Conservation (phyloP, 352 stramenopile species). For the Phytophthora rubi region DNA sequence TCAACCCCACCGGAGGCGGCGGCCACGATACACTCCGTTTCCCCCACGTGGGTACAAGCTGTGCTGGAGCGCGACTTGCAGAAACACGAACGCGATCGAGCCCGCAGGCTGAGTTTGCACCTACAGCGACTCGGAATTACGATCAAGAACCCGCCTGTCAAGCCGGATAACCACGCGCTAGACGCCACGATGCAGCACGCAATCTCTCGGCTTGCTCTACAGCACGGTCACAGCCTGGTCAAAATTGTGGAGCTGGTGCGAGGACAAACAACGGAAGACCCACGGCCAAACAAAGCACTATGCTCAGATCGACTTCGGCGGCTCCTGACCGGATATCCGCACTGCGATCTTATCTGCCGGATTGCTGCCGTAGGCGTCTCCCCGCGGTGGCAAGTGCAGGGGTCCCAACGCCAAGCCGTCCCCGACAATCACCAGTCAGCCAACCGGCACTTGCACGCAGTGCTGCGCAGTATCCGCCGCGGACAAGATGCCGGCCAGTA, state of each 20-base stretch:
- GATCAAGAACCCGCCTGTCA: no score
- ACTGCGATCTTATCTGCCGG: background rate
- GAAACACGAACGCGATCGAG: no score
- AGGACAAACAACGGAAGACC: constrained; percentile 2
- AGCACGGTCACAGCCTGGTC: background rate
- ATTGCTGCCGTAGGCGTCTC: background rate
- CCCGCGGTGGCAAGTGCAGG: background rate
- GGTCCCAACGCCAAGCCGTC: background rate
- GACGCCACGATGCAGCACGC: background rate
- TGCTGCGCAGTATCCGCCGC: constrained; percentile 1
- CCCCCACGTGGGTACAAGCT: no score
- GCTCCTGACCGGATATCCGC: background rate
- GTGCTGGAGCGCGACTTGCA: no score
- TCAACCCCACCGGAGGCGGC: no score
- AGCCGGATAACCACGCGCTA: no score
- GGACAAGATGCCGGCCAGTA: constrained; percentile 18
- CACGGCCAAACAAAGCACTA: constrained; percentile 11
- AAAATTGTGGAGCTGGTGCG: background rate
- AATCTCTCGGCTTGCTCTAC: background rate
- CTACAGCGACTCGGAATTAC: no score
- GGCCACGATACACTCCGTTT: no score
- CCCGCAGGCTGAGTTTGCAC: no score
- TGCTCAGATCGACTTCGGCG: background rate
- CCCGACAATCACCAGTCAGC: constrained; percentile 11
- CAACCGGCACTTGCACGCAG: constrained; percentile 6